phyloP scores from a whole-genome alignment of 2,329 filamentous ascomycete genomes.

The Scortechinia acanthostroma region DNA sequence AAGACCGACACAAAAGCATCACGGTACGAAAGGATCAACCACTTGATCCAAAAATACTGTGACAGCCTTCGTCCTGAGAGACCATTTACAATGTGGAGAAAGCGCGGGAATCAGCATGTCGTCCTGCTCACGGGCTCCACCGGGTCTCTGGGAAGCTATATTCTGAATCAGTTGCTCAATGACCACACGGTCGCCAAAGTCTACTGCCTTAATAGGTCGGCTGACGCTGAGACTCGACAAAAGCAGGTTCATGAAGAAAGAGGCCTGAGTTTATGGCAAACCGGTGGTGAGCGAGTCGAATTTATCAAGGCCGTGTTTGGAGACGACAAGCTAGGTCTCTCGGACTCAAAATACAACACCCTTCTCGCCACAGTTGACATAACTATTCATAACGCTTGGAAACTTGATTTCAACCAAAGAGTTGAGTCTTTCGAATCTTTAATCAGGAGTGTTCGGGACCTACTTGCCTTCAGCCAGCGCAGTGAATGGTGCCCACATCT shows the following conservation, averaged over 20 bases:
- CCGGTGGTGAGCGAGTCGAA: not conserved
- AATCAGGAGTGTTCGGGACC: slow-evolving; percentile 8
- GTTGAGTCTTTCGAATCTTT: slow-evolving; percentile 10
- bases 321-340: not conserved
- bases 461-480: slow-evolving; percentile 7
- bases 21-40: not conserved
- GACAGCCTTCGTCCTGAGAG: not conserved
- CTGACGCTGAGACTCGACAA: slow-evolving; percentile 6
- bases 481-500: slow-evolving; percentile 5
- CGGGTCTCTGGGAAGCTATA: slow-evolving; percentile 20
- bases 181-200: slow-evolving; percentile 13
- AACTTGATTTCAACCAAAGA: slow-evolving; percentile 12
- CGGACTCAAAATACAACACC: slow-evolving; percentile 4
- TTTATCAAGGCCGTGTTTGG: not conserved
- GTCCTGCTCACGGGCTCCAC: slow-evolving; percentile 22
- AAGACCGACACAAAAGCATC: not conserved
- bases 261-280: not conserved
- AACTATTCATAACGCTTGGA: slow-evolving; percentile 14
- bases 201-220: slow-evolving; percentile 11
- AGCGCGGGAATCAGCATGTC: slow-evolving; percentile 4
- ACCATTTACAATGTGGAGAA: no score
- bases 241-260: slow-evolving; percentile 4
- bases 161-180: slow-evolving; percentile 16
- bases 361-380: slow-evolving; percentile 5
- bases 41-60: not conserved